These are phyloP conservation scores for Croton setiger DNA, from an alignment of 441 rosid species.

Conservation along the genomic window DNA sequence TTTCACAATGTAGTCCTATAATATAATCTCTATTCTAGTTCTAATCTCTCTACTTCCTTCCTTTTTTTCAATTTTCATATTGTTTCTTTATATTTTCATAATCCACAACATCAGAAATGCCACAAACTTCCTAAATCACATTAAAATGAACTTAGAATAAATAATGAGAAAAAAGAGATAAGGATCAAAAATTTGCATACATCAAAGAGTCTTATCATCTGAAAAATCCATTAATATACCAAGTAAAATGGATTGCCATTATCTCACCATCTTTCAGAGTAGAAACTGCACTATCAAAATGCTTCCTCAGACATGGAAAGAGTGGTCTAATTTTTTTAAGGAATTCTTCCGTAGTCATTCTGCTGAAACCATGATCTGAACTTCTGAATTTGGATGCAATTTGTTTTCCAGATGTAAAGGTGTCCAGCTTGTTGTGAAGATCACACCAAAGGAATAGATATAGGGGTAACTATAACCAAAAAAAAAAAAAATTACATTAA, in stretches of 20 bases:
- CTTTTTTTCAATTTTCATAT: too few relatives aligned
- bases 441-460: conserved; percentile 68
- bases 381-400: conserved; percentile 38
- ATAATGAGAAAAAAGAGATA: not conserved
- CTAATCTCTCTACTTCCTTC: too few relatives aligned
- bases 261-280: conserved; percentile 57
- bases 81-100: too few relatives aligned
- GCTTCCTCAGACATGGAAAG: conserved; percentile 51
- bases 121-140: not conserved
- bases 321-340: conserved; percentile 43
- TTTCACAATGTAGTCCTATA: too few relatives aligned
- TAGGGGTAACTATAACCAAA: conserved; percentile 63
- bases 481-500: conserved; percentile 24
- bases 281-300: conserved; percentile 49
- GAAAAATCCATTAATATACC: not conserved
- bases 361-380: conserved; percentile 34
- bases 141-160: not conserved
- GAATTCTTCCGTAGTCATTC: conserved; percentile 44
- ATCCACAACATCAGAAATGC: not conserved
- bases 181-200: not conserved
- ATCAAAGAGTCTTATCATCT: not conserved
- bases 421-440: conserved; percentile 67
- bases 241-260: conserved; percentile 15
- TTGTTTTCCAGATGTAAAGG: conserved; percentile 43
- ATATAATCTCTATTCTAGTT: too few relatives aligned